A percentile compares a stretch with the other conserved stretches of the same genome.
Evolutionary conservation across 768 basidiomycete genomes (phyloP).

Genomic region (Chalciporus piperatus): DNA sequence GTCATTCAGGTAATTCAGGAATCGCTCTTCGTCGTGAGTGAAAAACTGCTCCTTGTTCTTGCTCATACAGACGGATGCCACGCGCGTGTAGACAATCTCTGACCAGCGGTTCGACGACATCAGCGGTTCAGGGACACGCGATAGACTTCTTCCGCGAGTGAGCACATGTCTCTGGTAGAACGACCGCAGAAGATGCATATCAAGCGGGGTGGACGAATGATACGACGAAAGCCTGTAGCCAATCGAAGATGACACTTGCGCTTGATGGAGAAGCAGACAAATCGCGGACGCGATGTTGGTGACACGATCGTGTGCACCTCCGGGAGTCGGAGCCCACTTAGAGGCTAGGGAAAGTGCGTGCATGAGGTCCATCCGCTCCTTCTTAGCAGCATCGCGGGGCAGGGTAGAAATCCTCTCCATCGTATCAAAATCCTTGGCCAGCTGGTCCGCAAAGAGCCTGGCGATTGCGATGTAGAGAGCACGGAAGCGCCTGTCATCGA

Average conservation of each 20-base stretch:
- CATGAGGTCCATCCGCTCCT: conserved; percentile 12
- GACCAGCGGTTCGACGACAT: conserved; percentile 62
- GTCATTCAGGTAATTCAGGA: conserved; percentile 52
- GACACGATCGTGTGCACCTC: conserved; percentile 55
- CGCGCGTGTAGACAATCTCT: conserved; percentile 55
- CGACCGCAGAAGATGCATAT: conserved; percentile 47
- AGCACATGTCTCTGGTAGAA: conserved; percentile 60
- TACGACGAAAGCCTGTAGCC: conserved; percentile 13
- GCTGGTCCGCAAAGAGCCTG: conserved; percentile 53
- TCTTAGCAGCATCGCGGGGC: conserved; percentile 24
- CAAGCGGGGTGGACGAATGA: conserved; percentile 31
- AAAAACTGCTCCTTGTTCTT: conserved; percentile 53
- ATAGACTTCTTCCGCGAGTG: conserved; percentile 48
- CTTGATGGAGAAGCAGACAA: conserved; percentile 46
- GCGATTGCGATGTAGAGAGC: conserved; percentile 64
- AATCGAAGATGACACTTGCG: conserved; percentile 21
- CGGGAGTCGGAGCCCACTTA: conserved; percentile 71
- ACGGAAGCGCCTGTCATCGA: conserved; percentile 47
- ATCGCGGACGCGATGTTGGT: conserved; percentile 69
- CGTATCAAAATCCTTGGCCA: conserved; percentile 46
- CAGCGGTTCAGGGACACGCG: conserved; percentile 51
- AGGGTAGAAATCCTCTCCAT: conserved; percentile 38
- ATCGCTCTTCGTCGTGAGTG: conserved; percentile 56
- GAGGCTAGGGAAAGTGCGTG: conserved; percentile 49
- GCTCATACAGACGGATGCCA: conserved; percentile 62